Base-by-base conservation (phyloP, 257 asterid species). In the Penstemon davidsonii region DNA sequence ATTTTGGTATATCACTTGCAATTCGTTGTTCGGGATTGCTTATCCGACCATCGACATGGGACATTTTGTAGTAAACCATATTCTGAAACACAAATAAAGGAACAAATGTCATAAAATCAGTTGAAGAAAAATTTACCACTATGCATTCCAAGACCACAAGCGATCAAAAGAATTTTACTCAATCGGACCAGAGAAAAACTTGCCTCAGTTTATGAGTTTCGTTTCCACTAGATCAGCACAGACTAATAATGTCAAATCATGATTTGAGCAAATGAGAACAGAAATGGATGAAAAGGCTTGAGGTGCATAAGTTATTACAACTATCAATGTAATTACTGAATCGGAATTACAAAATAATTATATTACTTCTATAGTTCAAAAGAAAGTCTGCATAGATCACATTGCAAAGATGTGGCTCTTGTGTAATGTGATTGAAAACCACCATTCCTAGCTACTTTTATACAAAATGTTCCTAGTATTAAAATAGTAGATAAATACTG, bases 21-120 rank as follows among this genome's bases (percentile, higher is more conserved):
- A 94, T 91, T 82, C 96, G 81, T 77, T 94, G 99, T 69, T 94
- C 99, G 3, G 99, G 99, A 70, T 86, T 88, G 77, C 85, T 82
- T 75, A 94, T 94, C 66, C 97, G 92, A 44, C 97, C 93, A 80
- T 94, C 99, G 72, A 94, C 99, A 80, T 94, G 99, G 64, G 99
- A 88, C 75, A 94, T 73, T 78, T 94, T 94, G 90, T 94, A 94
- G 83, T 94, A 94, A 55, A 82, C 99, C 99, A 94, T 94, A 78
- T 91, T 86, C 99, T 94, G 86, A 71, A 84, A 69, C 42, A 39
- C 70, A 55, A 49, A 66, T 39, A 76, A 67, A 25, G 76, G 56
- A 61, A 15, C 4, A 47, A 43, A 57, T 25, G 2, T 25, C 33
- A 25, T 25, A 25, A 25, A 25, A 25, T 25, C 2, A 1, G 33